Conservation (phyloP, 345 rosid species). For the Salix purpurea region DNA sequence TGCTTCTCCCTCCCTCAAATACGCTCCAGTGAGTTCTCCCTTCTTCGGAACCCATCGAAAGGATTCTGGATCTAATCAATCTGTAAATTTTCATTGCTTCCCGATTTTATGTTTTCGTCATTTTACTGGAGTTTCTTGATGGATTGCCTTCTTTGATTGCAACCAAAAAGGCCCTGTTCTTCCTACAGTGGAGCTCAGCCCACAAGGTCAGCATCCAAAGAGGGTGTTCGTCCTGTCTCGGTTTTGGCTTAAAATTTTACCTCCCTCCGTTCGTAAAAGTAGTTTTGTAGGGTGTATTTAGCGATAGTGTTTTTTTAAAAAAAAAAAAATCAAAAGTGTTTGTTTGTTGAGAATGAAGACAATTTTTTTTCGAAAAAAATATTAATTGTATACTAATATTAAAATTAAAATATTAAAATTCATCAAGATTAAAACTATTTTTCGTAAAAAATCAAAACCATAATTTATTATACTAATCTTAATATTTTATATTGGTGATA, state of each 20-base stretch:
- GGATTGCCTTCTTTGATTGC: background rate
- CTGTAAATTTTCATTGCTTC: background rate
- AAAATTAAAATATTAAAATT: no score
- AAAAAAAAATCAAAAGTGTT: no score
- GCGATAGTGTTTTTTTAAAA: no score
- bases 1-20: slow-evolving; percentile 41
- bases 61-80: background rate
- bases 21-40: slow-evolving; percentile 38
- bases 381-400: no score
- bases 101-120: background rate
- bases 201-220: background rate
- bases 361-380: no score
- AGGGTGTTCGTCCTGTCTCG: background rate
- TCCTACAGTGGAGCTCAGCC: background rate
- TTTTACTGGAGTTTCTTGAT: no score
- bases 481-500: no score
- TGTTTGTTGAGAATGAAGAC: no score
- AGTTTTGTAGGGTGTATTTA: background rate
- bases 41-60: slow-evolving; percentile 41
- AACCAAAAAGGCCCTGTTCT: background rate
- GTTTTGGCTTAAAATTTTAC: background rate
- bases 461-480: no score
- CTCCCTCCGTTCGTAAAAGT: background rate
- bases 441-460: no score
- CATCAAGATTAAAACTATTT: no score